A percentile compares a stretch with the other conserved stretches of the same genome.
Conservation (phyloP, 129 eudicot genomes). For the Flaveria linearis region DNA sequence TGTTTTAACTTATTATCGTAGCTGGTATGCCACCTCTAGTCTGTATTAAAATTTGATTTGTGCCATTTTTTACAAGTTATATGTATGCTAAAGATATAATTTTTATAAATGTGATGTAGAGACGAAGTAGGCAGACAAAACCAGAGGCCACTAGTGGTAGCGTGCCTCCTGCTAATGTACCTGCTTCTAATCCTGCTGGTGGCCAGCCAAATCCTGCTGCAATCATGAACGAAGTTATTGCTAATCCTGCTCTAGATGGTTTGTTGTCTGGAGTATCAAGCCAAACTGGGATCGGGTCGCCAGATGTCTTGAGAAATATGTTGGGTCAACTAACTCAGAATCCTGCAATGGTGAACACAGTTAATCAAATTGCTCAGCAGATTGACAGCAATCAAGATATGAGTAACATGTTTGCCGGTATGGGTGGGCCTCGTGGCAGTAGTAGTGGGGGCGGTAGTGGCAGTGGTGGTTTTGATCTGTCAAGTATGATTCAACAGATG, state of each 20-base stretch:
- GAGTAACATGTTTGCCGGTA: constrained; percentile 65
- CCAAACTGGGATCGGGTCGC: constrained; percentile 91
- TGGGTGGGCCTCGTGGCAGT: constrained; percentile 46
- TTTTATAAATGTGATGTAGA: constrained; percentile 40
- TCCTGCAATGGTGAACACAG: constrained; percentile 86
- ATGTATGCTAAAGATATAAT: constrained; percentile 4
- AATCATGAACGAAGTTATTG: constrained; percentile 66
- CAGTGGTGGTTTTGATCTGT: constrained; percentile 70
- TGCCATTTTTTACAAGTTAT: constrained; percentile 8
- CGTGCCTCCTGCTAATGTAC: constrained; percentile 26
- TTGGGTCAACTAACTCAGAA: constrained; percentile 84
- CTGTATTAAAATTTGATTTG: neutral
- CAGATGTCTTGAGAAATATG: constrained; percentile 80
- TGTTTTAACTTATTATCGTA: neutral
- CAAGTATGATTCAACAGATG: constrained; percentile 94
- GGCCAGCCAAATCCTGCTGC: constrained; percentile 54
- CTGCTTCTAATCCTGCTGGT: constrained; percentile 37
- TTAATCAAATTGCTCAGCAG: constrained; percentile 90
- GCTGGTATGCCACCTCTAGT: neutral
- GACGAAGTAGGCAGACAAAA: constrained; percentile 51
- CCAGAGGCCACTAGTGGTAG: constrained; percentile 39
- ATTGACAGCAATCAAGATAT: constrained; percentile 61
- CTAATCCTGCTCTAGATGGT: constrained; percentile 76
- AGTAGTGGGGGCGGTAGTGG: constrained; percentile 29
- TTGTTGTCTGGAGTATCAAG: constrained; percentile 80